These are phyloP conservation scores for Hypoxylon sp. DNA, from an alignment of 2,329 filamentous ascomycete species.

Conservation along the genomic window DNA sequence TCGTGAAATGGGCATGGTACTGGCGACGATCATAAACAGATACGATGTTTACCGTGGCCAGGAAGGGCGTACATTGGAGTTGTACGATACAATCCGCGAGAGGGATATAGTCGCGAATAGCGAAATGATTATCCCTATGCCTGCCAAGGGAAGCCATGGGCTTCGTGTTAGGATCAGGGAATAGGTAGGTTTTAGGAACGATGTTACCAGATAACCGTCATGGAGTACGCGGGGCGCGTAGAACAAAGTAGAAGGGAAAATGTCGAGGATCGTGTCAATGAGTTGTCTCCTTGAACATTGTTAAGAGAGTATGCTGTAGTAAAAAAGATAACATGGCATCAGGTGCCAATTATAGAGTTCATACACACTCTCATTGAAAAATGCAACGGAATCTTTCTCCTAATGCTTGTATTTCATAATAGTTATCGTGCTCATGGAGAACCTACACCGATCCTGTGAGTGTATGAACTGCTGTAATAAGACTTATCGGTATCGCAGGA, in stretches of 20 bases:
- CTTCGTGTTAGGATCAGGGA: conserved; percentile 38
- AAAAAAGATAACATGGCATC: background rate
- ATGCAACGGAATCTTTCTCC: background rate
- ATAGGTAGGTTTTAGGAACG: background rate
- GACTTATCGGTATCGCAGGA: background rate
- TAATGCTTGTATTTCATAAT: background rate
- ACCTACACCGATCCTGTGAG: background rate
- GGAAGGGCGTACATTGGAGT: conserved; percentile 42
- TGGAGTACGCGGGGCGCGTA: background rate
- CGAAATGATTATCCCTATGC: conserved; percentile 47
- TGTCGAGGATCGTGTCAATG: background rate
- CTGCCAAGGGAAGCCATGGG: conserved; percentile 45
- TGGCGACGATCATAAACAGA: conserved; percentile 40
- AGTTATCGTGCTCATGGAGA: background rate
- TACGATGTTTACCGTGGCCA: conserved; percentile 48
- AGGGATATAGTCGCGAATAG: conserved; percentile 43
- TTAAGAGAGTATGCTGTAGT: background rate
- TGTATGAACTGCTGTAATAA: background rate
- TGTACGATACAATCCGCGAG: conserved; percentile 45
- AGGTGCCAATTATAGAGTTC: background rate
- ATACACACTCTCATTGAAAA: too few species aligned
- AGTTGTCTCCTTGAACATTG: background rate
- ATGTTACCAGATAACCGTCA: background rate
- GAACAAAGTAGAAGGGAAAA: background rate
- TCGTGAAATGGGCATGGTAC: conserved; percentile 42